Evolutionary conservation across 1,284 basidiomycete genomes (phyloP).

Genomic region (Butyriboletus appendiculatus): DNA sequence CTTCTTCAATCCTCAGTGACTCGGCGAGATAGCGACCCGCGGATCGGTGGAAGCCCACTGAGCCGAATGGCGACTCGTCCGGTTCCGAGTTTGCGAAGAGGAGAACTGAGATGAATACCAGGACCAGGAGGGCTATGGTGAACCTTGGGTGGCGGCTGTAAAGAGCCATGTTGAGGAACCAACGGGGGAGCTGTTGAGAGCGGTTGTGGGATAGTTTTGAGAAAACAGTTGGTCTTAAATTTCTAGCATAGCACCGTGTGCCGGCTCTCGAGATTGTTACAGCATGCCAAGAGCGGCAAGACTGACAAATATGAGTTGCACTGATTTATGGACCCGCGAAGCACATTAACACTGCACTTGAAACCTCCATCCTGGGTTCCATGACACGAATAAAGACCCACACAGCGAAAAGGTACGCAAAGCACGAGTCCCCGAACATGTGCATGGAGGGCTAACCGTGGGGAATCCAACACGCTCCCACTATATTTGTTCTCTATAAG

Average conservation of each 20-base stretch:
- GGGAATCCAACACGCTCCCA: background rate
- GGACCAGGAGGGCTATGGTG: slow-evolving; percentile 29
- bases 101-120: slow-evolving; percentile 30
- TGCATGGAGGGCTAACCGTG: background rate
- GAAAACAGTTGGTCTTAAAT: background rate
- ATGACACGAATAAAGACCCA: no score
- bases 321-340: no score
- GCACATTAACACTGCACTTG: no score
- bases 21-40: slow-evolving; percentile 6
- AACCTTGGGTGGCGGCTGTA: slow-evolving; percentile 34
- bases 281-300: background rate
- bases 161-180: slow-evolving; percentile 25
- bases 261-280: background rate
- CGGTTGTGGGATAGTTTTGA: background rate
- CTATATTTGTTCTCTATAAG: background rate
- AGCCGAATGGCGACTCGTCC: background rate
- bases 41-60: slow-evolving; percentile 2
- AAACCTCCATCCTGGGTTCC: no score
- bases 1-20: slow-evolving; percentile 21
- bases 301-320: no score
- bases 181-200: slow-evolving; percentile 18
- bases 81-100: slow-evolving; percentile 28
- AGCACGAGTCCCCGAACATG: no score
- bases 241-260: background rate
- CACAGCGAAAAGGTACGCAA: background rate